Percentiles rank a stretch among this genome's conserved stretches.
Evolutionary conservation across 768 basidiomycete genomes (phyloP).

Genomic region (Omphalotus guepiniiformis): DNA sequence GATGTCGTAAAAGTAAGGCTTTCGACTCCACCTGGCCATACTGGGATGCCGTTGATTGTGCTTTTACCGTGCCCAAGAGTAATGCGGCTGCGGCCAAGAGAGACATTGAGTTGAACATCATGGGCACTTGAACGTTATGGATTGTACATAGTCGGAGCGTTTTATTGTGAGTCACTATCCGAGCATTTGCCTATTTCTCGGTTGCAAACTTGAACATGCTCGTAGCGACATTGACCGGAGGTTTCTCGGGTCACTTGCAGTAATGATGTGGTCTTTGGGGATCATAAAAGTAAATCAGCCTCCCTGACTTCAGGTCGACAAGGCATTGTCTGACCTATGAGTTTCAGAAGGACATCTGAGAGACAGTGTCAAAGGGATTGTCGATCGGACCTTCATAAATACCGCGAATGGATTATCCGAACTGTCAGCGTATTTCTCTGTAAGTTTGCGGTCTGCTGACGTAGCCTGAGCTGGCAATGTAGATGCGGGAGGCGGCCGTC

Average conservation of each 20-base stretch:
- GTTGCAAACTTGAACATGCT: constrained; percentile 7
- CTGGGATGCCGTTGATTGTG: constrained; percentile 23
- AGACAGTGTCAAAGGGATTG: background rate
- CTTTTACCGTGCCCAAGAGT: constrained; percentile 12
- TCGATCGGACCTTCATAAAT: too few species aligned
- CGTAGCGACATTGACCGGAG: background rate
- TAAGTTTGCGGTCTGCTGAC: too few species aligned
- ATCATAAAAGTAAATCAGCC: background rate
- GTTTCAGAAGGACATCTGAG: background rate
- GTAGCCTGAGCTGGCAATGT: too few species aligned
- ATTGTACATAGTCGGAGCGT: background rate
- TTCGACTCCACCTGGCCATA: constrained; percentile 32
- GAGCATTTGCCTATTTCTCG: constrained; percentile 37
- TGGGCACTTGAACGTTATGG: constrained; percentile 5
- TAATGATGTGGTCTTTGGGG: background rate
- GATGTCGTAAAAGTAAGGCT: background rate
- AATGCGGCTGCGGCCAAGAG: background rate
- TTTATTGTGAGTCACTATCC: constrained; percentile 14
- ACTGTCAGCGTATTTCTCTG: too few species aligned
- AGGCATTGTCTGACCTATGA: background rate
- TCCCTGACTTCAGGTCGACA: background rate
- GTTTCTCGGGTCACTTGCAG: too few species aligned
- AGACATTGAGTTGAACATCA: constrained; percentile 4
- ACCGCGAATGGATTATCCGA: too few species aligned
- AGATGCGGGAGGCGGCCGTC: too few species aligned